Percentiles rank a stretch among this genome's conserved stretches.
Evolutionary conservation across 2,329 filamentous ascomycete genomes (phyloP).

Genomic region (Fusarium tjaetaba): DNA sequence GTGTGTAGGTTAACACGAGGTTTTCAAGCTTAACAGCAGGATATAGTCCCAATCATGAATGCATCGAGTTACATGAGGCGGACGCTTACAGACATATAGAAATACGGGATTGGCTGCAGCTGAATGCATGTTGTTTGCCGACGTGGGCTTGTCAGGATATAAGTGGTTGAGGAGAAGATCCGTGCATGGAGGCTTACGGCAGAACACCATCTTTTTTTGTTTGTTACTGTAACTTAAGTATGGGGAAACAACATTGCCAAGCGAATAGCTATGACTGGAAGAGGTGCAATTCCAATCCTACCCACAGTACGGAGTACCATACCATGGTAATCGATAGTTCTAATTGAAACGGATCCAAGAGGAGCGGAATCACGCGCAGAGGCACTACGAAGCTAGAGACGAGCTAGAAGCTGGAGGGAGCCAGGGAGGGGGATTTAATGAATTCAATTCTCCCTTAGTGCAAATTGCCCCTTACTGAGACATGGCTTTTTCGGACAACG

Average conservation of each 20-base stretch:
- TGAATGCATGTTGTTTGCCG: slow-evolving; percentile 2
- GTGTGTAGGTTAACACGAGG: slow-evolving; percentile 32
- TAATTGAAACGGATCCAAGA: background rate
- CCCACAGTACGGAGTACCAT: background rate
- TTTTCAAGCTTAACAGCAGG: slow-evolving; percentile 16
- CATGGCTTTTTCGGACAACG: slow-evolving; percentile 5
- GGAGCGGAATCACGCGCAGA: slow-evolving; percentile 29
- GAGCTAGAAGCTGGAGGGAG: slow-evolving; percentile 22
- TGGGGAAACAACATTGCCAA: background rate
- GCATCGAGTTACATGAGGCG: slow-evolving; percentile 29
- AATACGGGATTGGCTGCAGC: slow-evolving; percentile 23
- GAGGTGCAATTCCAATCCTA: slow-evolving; percentile 1
- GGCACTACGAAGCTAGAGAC: slow-evolving; percentile 24
- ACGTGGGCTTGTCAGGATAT: slow-evolving; percentile 13
- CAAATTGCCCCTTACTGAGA: slow-evolving; percentile 19
- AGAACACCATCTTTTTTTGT: slow-evolving; percentile 24
- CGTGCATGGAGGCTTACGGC: slow-evolving; percentile 27
- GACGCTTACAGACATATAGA: slow-evolving; percentile 18
- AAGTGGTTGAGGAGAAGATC: slow-evolving; percentile 13
- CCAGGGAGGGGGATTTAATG: background rate
- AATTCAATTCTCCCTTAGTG: slow-evolving; percentile 2
- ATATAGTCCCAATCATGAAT: slow-evolving; percentile 2
- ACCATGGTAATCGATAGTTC: slow-evolving; percentile 18
- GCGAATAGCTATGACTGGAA: background rate
- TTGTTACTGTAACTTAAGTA: background rate